phyloP scores from a whole-genome alignment of 441 rosid species.

The Pelargonium fulgidum region DNA sequence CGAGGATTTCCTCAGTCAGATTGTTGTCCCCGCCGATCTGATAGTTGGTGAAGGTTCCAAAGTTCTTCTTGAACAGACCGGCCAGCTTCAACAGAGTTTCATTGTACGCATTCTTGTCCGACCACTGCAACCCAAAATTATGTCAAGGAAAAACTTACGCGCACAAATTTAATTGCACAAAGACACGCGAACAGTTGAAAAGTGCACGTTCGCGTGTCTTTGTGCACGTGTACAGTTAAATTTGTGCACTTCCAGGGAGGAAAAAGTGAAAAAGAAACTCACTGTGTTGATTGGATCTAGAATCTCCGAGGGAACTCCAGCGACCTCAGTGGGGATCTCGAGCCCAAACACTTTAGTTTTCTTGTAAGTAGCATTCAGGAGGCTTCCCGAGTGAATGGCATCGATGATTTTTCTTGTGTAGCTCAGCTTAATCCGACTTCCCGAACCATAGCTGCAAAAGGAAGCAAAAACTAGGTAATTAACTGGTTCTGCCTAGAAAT shows the following conservation, averaged over 20 bases:
- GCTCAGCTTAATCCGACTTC: constrained; percentile 77
- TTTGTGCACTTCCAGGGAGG: too few relatives aligned
- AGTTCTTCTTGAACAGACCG: constrained; percentile 71
- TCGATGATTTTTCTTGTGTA: constrained; percentile 77
- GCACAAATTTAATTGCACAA: too few relatives aligned
- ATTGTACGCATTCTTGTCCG: constrained; percentile 60
- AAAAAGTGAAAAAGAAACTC: constrained; percentile 19
- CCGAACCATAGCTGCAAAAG: constrained; percentile 64
- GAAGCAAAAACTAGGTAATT: too few relatives aligned
- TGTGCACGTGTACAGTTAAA: too few relatives aligned
- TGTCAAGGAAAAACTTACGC: background rate
- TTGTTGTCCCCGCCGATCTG: constrained; percentile 66
- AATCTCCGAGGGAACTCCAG: constrained; percentile 82
- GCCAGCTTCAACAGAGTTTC: constrained; percentile 64
- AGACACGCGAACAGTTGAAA: too few relatives aligned
- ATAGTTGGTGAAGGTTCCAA: constrained; percentile 53
- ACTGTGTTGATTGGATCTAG: constrained; percentile 75
- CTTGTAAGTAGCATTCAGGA: constrained; percentile 59
- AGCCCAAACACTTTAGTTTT: constrained; percentile 77
- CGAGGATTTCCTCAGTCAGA: constrained; percentile 65
- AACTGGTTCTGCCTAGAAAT: too few relatives aligned
- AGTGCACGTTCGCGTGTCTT: too few relatives aligned
- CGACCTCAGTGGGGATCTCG: constrained; percentile 62
- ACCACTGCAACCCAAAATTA: constrained; percentile 38
- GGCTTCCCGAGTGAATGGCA: constrained; percentile 78